Percentiles rank a stretch among this genome's conserved stretches.
phyloP scores from a whole-genome alignment of 2,329 filamentous ascomycete genomes.

The Colletotrichum gloeosporioides region DNA sequence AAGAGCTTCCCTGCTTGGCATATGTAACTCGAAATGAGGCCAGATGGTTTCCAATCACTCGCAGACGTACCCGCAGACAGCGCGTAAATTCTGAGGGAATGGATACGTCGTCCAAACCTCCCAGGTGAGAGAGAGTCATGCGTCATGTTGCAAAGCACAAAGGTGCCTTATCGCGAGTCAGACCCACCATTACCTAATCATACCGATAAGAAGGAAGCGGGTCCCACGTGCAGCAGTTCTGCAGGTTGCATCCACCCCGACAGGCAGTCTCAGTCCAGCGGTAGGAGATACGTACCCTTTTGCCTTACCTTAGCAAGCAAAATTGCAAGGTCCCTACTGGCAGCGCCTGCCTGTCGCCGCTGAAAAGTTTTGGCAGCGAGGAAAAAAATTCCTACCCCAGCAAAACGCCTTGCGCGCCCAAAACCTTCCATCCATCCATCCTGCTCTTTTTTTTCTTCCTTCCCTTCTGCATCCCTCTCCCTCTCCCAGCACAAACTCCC shows the following conservation, averaged over 20 bases:
- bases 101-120: not conserved
- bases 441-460: slow-evolving; percentile 2
- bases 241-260: not conserved
- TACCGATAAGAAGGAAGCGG: not conserved
- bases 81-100: not conserved
- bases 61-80: not conserved
- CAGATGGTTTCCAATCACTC: not conserved
- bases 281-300: slow-evolving; percentile 13
- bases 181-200: slow-evolving; percentile 2
- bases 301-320: slow-evolving; percentile 14
- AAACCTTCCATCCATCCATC: slow-evolving; percentile 12
- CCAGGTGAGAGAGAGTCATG: slow-evolving; percentile 12
- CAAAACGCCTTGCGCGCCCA: slow-evolving; percentile 5
- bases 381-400: slow-evolving; percentile 21
- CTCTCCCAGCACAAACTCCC: slow-evolving; percentile 15
- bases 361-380: slow-evolving; percentile 18
- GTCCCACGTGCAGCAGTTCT: not conserved
- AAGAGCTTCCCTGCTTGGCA: not conserved
- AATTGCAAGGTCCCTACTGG: not conserved
- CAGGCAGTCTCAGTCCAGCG: not conserved
- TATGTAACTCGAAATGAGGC: not conserved
- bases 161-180: slow-evolving; percentile 22
- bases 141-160: not conserved
- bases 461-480: slow-evolving; percentile 16
- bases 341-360: slow-evolving; percentile 3